Base-by-base conservation (phyloP, 768 basidiomycete genomes). In the Mycena polygramma region DNA sequence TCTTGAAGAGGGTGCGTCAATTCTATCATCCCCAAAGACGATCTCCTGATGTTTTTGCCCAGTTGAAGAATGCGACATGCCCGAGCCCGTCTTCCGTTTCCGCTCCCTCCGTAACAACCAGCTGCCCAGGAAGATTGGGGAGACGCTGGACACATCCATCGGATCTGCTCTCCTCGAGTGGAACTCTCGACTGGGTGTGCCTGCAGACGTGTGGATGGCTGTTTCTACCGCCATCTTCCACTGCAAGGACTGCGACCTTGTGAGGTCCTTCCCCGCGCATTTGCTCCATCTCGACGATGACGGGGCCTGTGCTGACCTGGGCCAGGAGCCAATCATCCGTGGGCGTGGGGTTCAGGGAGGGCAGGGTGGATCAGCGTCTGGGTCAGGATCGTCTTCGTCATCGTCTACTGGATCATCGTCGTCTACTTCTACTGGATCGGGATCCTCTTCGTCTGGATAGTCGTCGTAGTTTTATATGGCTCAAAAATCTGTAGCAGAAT, bases 161-260 rank as follows among this genome's bases (percentile, higher is more conserved):
- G 62, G 55, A 0, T 15, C 46, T 35, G 61, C 69, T 0, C 26
- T 55, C 3, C 35, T 63, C 7, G 62, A 69, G 20, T 69, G 68
- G 68, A 69, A 69, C 43, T 63, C 61, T 0, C 0, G 61, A 2
- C 35, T 70, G 2, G 69, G 69, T 2, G 19, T 70, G 4, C 69
- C 69, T 2, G 15, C 55, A 2, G 69, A 70, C 41, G 69, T 70
- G 0, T 70, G 69, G 69, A n/a, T 58, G 1, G 5, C 52, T 2
- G n/a, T 63, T 2, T 54, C 60, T 7, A 69, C 61, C 1, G 67
- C 60, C 1, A 17, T 61, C 6, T 26, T 57, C 39, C 51, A 55
- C 41, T 69, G 67, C 43, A 2, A 3, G 0, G 8, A 7, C 8
- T 69, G 67, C 30, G 51, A 62, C 11, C 60, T 69, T 30, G 45